A percentile compares a stretch with the other conserved stretches of the same genome.
These are phyloP conservation scores for Auricularia sp. DNA, from an alignment of 768 basidiomycete species.

Conservation along the genomic window DNA sequence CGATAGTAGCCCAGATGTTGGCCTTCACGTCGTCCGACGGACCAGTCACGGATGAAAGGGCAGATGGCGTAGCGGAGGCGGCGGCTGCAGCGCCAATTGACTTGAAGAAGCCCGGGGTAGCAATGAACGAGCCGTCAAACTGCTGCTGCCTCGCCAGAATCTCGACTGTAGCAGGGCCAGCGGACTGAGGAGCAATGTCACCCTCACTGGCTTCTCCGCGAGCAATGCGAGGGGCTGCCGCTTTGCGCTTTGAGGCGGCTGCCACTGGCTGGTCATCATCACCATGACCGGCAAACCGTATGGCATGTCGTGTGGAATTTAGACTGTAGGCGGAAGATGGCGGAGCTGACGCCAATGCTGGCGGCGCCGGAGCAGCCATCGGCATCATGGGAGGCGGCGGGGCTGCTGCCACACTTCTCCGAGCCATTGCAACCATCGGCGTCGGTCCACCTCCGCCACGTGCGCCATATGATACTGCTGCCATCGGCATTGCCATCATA, in stretches of 20 bases:
- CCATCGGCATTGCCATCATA: too few species aligned
- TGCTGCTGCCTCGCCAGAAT: constrained; percentile 2
- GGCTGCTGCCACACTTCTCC: too few species aligned
- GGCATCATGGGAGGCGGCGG: background rate
- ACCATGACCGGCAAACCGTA: background rate
- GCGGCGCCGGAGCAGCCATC: background rate
- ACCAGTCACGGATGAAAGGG: constrained; percentile 14
- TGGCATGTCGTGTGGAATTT: background rate
- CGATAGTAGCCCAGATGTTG: constrained; percentile 38
- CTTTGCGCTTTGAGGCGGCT: background rate
- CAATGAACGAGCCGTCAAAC: constrained; percentile 8
- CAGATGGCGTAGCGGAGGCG: background rate
- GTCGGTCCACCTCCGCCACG: too few species aligned
- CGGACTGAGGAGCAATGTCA: background rate
- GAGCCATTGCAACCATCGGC: too few species aligned
- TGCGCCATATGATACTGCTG: too few species aligned
- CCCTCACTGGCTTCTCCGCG: background rate
- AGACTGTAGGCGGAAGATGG: background rate
- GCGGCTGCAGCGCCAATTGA: background rate
- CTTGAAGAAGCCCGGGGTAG: background rate
- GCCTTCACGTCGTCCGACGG: background rate
- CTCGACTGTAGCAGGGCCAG: background rate
- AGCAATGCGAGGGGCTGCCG: background rate
- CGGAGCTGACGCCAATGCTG: background rate
- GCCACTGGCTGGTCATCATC: background rate